Evolutionary conservation across 2,329 filamentous ascomycete species (phyloP), one percentile per base, ranked within the genome.

Genomic region (Aspergillus udagawae): DNA sequence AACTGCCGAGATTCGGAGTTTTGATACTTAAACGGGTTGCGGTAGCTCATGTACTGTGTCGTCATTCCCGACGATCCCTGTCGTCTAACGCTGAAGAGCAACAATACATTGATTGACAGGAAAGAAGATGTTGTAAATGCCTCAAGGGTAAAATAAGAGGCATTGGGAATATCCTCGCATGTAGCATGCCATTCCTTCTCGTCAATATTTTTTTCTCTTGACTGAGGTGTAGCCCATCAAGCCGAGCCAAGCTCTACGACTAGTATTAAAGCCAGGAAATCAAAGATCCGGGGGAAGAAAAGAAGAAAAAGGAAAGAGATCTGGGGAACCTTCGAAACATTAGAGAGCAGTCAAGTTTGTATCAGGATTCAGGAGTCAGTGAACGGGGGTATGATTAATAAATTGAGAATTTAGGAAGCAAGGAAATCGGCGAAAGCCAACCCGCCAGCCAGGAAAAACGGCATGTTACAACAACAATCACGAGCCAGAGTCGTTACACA

Each of bases 1-100:
- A 54, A 60, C 9, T 54, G 51, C 58, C 62, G 62, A 62, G 27
- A 51, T 42, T 63, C 62, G 62, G 62, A 60, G 56, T 49, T 58
- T 35, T 35, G 14, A 28, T 29, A 20, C 44, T 53, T 25, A 38
- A 38, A 29, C 21, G 54, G 51, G 51, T 47, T 44, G 53, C 20
- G 12, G 28, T n/a, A 48, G 5, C 27, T 23, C 17, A 28, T 58
- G 53, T 51, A 51, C 21, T 21, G 25, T 61, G 59, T 61, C 59
- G 58, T 59, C 56, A 62, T 60, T 41, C 23, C 42, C 1, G 20
- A 12, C 10, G 20, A 45, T 45, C 42, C 42, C 42, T 45, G 42
- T 45, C 1, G 42, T 45, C 21, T 2, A 45, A 7, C 32, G 7
- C 32, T 38, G 14, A 38, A 7, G 32, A 17, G 32, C 32, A 14